Base-by-base conservation (phyloP, 2,329 filamentous ascomycete species). In the Pseudogymnoascus sp. region DNA sequence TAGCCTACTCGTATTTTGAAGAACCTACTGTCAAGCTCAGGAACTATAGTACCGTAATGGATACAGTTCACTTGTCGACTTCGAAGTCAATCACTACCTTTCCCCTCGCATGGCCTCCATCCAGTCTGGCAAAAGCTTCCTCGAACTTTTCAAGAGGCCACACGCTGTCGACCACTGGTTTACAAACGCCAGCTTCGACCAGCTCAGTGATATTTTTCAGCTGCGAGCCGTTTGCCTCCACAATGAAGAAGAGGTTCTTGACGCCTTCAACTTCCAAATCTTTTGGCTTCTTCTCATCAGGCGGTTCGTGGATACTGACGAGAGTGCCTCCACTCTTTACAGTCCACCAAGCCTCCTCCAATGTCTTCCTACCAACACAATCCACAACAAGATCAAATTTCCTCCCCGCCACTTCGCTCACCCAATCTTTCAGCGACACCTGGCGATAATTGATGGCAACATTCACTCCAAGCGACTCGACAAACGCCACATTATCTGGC, bases 331-430 rank as follows among this genome's bases (percentile, higher is more conserved):
- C 68, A 28, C 75, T 71, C 63, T 74, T 76, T 1, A 76, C 72
- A 60, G 68, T 69, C 66, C 72, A 77, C 79, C 78, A 80, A 0
- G 75, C 74, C 68, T 78, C 76, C n/a, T 69, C 69, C 7, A 79
- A 68, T 2, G 75, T 72, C 63, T 71, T 70, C 9, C 77, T 72
- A 6, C 80, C 79, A 38, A 78, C 71, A 59, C 73, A 77, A 68
- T 81, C 79, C 62, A 81, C 64, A 11, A 80, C 75, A 4, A 80
- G 61, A 67, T 81, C 78, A 23, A 78, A 76, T 62, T 73, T 72
- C 4, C 66, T 66, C 2, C 38, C 59, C 5, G 68, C 67, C 46
- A 69, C 66, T 36, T 67, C 61, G 11, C 70, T 70, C 1, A 64
- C 63, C 77, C 76, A 80, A 1, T 67, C 66, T 38, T 68, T 68